Conservation (phyloP, 441 rosid genomes). For the Raphanus hybrid region DNA sequence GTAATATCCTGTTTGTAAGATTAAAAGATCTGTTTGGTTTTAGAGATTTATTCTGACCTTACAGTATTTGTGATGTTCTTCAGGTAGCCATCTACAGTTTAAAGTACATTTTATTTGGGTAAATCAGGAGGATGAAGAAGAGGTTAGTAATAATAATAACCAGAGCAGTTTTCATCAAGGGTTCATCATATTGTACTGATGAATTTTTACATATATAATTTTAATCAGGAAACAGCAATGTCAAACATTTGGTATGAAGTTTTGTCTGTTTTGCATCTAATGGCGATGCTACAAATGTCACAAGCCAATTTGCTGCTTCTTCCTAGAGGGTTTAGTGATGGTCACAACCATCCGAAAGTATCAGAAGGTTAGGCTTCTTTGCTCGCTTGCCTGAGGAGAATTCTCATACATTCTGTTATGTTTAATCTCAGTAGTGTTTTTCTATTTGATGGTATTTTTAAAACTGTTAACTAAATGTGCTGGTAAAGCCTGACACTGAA, state of each 20-base stretch:
- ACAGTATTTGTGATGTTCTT: conserved; percentile 24
- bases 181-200: conserved; percentile 14
- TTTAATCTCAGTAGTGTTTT: not conserved
- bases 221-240: conserved; percentile 82
- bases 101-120: conserved; percentile 89
- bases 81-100: conserved; percentile 76
- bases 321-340: conserved; percentile 81
- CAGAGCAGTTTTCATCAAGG: conserved; percentile 19
- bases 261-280: conserved; percentile 93
- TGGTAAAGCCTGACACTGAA: conserved; percentile 19
- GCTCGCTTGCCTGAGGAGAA: conserved; percentile 3
- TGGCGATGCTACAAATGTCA: conserved; percentile 87
- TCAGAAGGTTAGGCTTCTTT: conserved; percentile 72
- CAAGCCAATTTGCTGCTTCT: conserved; percentile 89
- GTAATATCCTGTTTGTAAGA: conserved; percentile 41
- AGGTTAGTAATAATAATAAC: conserved; percentile 52
- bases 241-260: conserved; percentile 93
- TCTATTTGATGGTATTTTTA: not conserved
- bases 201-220: conserved; percentile 29
- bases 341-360: conserved; percentile 75
- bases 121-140: conserved; percentile 93
- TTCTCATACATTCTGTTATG: conserved; percentile 1
- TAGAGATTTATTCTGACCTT: conserved; percentile 28
- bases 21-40: conserved; percentile 29
- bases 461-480: not conserved